Base-by-base conservation (phyloP, 2,329 filamentous ascomycete genomes). In the Pochonia chlamydosporia region DNA sequence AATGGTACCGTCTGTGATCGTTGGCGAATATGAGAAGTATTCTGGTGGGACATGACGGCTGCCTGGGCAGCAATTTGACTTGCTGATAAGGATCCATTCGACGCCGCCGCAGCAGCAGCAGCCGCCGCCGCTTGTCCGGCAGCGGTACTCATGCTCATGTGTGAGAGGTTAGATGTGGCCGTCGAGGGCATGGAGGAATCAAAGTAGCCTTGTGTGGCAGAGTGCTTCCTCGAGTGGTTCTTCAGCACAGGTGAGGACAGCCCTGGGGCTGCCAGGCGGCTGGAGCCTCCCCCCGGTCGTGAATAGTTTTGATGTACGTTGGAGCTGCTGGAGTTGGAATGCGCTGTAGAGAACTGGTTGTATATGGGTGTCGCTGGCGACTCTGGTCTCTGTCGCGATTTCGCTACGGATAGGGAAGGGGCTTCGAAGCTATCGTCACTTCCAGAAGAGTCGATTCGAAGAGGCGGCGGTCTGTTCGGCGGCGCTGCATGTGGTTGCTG, bases 21-120 rank as follows among this genome's bases (percentile, higher is more conserved):
- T 62, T 89, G 86, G 18, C 87, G 74, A 49, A 64, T 71, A 56
- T 78, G 75, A 40, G 65, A 62, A 55, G 57, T 63, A 37, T 72
- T 71, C 58, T 79, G 74, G 58, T 84, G 78, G 28, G 79, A 79
- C 70, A 88, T 82, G 59, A 86, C 82, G 47, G 87, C 87, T 9
- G 87, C 82, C 65, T 90, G 87, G 16, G 87, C 87, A 33, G 87
- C 87, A 53, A 90, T 89, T 63, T 89, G 84, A 64, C 85, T 89
- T n/a, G 86, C 81, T 2, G 76, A 75, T 51, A 80, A 65, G 23
- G 48, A 43, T 25, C 37, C 23, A 39, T 26, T 46, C 21, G 51
- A 47, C 11, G 51, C 35, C 2, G 48, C 63, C 11, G 64, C 54
- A 37, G 59, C 62, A 36, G 59, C 58, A 13, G 58, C 56, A 16